Conservation (phyloP, 331 rosid genomes). For the Quercus tomentella region DNA sequence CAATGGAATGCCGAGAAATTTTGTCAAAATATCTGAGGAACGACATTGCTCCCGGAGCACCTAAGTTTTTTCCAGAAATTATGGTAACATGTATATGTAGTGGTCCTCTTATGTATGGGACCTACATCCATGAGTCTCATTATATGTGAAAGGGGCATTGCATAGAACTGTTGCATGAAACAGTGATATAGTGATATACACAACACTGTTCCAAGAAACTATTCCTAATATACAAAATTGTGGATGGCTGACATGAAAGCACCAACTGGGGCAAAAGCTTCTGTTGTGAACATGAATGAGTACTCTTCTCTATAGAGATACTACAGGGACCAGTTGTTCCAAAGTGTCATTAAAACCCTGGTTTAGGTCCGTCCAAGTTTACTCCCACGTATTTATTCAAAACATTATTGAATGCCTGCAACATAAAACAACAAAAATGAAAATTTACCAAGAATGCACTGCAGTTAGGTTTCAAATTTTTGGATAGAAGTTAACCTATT, state of each 20-base stretch:
- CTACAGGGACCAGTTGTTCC: slow-evolving; percentile 30
- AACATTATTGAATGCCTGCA: slow-evolving; percentile 71
- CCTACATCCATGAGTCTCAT: too few species aligned
- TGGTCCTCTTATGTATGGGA: too few species aligned
- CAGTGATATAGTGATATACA: background rate
- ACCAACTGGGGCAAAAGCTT: slow-evolving; percentile 28
- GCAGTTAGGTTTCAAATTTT: background rate
- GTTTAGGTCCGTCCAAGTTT: slow-evolving; percentile 49
- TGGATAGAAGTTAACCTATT: background rate
- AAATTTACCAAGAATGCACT: slow-evolving; percentile 1
- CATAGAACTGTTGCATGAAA: too few species aligned
- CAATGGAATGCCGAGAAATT: slow-evolving; percentile 60
- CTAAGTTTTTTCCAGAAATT: too few species aligned
- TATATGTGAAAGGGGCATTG: too few species aligned
- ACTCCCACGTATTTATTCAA: slow-evolving; percentile 70
- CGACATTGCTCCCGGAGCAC: background rate
- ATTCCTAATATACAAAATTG: slow-evolving; percentile 26
- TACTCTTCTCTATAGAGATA: slow-evolving; percentile 26
- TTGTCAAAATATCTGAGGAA: slow-evolving; percentile 70
- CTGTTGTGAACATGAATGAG: slow-evolving; percentile 41
- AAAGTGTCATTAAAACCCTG: slow-evolving; percentile 23
- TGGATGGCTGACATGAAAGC: slow-evolving; percentile 24
- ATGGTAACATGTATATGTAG: too few species aligned
- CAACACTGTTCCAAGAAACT: slow-evolving; percentile 27
- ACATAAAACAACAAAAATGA: slow-evolving; percentile 15